phyloP scores from a whole-genome alignment of 192 early-diverging fungal genomes.

The Backusella australiensis region DNA sequence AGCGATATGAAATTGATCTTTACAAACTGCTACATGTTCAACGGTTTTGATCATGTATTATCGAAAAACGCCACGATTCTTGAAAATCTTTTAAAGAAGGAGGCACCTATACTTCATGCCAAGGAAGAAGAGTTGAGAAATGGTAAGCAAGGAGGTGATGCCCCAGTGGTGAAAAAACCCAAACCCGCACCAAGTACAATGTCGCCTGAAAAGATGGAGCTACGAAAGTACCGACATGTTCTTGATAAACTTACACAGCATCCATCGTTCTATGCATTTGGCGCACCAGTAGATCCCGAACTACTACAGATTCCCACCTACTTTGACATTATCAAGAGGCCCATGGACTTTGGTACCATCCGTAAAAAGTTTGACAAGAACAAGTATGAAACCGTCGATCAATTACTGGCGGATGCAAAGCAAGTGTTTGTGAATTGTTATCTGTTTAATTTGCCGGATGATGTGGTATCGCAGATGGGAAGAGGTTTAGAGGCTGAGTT shows the following conservation, averaged over 20 bases:
- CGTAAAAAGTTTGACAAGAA: constrained; percentile 61
- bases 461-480: constrained; percentile 62
- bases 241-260: constrained; percentile 21
- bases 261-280: constrained; percentile 56
- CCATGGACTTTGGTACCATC: constrained; percentile 86
- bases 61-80: constrained; percentile 57
- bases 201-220: constrained; percentile 2
- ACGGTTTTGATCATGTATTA: constrained; percentile 56
- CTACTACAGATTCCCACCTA: constrained; percentile 64
- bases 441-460: constrained; percentile 59
- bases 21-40: constrained; percentile 73
- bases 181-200: not conserved
- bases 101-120: not conserved
- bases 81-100: constrained; percentile 29
- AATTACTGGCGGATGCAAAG: constrained; percentile 57
- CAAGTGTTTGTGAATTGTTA: constrained; percentile 72
- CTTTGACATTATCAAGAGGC: constrained; percentile 62
- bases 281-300: constrained; percentile 79
- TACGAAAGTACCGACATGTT: constrained; percentile 28
- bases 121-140: not conserved
- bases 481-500: constrained; percentile 43
- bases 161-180: not conserved
- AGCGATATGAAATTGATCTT: constrained; percentile 63
- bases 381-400: constrained; percentile 51
- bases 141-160: not conserved